phyloP scores from a whole-genome alignment of 2,329 filamentous ascomycete genomes.

The Cladophialophora carrionii region DNA sequence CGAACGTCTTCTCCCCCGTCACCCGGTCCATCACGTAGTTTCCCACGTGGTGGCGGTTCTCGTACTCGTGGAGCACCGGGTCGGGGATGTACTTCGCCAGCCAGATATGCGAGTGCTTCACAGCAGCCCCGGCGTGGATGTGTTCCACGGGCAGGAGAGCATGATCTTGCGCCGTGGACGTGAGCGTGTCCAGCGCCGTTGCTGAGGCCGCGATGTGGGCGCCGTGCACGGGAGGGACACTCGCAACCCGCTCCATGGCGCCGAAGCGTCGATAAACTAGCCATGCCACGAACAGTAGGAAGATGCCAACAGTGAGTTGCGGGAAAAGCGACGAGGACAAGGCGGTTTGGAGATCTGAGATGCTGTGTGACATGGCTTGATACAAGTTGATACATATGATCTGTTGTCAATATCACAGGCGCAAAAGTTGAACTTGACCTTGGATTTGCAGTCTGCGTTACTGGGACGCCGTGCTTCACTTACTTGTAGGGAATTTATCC shows the following conservation, averaged over 20 bases:
- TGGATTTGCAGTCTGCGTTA: neutral
- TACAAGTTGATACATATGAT: neutral
- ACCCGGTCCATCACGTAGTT: conserved; percentile 51
- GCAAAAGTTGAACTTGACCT: neutral
- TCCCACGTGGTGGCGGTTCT: conserved; percentile 47
- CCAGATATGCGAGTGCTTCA: conserved; percentile 34
- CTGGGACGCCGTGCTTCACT: neutral
- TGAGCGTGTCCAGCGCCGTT: conserved; percentile 13
- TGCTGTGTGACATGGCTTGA: neutral
- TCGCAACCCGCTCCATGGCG: neutral
- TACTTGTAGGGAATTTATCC: neutral
- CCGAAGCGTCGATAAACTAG: conserved; percentile 1
- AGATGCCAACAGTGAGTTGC: neutral
- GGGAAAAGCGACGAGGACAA: neutral
- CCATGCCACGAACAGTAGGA: neutral
- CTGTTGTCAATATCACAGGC: neutral
- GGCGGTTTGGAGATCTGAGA: neutral
- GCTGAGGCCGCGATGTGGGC: conserved; percentile 3
- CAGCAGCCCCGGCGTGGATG: conserved; percentile 17
- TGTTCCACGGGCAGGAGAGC: conserved; percentile 9
- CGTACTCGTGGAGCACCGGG: conserved; percentile 38
- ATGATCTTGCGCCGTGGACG: conserved; percentile 11
- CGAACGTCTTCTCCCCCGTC: conserved; percentile 48
- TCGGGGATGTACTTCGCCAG: conserved; percentile 34
- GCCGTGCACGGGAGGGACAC: neutral